These are phyloP conservation scores for Rutstroemia sp. DNA, from an alignment of 2,329 filamentous ascomycete genomes.

Conservation along the genomic window DNA sequence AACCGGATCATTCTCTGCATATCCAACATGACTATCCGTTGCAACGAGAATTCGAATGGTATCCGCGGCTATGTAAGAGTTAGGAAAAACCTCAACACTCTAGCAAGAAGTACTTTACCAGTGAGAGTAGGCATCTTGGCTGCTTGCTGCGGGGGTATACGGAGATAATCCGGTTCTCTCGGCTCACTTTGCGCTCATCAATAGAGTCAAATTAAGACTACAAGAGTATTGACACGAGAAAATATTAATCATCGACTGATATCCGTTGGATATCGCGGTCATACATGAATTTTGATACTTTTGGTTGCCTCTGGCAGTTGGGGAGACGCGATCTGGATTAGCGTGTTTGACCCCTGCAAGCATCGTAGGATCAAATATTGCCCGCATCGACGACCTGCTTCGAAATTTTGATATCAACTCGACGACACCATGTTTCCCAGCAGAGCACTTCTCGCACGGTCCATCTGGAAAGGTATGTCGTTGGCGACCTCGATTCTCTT, in stretches of 20 bases:
- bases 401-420: conserved; percentile 1
- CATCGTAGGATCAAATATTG: background rate
- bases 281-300: background rate
- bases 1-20: conserved; percentile 84
- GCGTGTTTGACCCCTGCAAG: conserved; percentile 16
- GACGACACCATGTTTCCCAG: conserved; percentile 47
- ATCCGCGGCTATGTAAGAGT: conserved; percentile 44
- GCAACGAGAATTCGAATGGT: conserved; percentile 91
- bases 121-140: conserved; percentile 23
- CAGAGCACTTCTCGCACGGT: conserved; percentile 51
- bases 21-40: conserved; percentile 97
- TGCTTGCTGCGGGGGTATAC: background rate
- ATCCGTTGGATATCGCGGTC: background rate
- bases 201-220: background rate
- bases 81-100: background rate
- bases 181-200: background rate
- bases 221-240: background rate
- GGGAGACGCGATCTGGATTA: conserved; percentile 19
- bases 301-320: conserved; percentile 5
- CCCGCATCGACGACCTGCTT: background rate
- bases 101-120: conserved; percentile 10
- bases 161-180: background rate
- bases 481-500: background rate
- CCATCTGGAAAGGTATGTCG: conserved; percentile 66
- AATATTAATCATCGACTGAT: background rate